A percentile compares a stretch with the other conserved stretches of the same genome.
Evolutionary conservation across 495 filamentous ascomycete genomes (phyloP).

Genomic region (Staphylotrichum longicolle): DNA sequence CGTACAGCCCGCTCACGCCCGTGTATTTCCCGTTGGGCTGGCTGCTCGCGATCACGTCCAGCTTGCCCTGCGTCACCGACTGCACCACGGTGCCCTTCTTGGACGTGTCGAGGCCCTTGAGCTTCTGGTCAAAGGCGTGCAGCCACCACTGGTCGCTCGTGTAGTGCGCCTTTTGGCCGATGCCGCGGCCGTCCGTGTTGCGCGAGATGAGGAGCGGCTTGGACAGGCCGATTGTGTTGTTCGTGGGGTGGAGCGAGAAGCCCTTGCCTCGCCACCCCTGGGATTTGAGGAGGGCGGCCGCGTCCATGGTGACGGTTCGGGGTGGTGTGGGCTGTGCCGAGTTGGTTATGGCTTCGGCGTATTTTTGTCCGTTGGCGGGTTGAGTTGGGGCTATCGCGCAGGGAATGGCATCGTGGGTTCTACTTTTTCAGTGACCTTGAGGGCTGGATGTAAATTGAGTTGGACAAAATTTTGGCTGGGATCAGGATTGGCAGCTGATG

Average conservation of each 20-base stretch:
- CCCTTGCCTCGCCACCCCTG: slow-evolving; percentile 79
- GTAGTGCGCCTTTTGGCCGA: slow-evolving; percentile 63
- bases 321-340: background rate
- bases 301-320: slow-evolving; percentile 27
- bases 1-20: slow-evolving; percentile 65
- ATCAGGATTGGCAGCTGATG: background rate
- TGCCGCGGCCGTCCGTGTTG: slow-evolving; percentile 65
- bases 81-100: slow-evolving; percentile 49
- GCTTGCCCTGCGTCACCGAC: slow-evolving; percentile 49
- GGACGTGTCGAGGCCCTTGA: slow-evolving; percentile 64
- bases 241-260: slow-evolving; percentile 66
- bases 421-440: background rate
- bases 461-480: slow-evolving; percentile 12
- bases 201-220: slow-evolving; percentile 66
- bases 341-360: no score
- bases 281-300: slow-evolving; percentile 52
- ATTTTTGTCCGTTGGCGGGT: background rate
- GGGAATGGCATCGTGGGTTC: background rate
- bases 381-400: background rate
- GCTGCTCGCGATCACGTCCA: slow-evolving; percentile 49
- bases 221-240: slow-evolving; percentile 62
- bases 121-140: slow-evolving; percentile 72
- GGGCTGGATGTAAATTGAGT: background rate
- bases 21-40: slow-evolving; percentile 44
- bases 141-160: slow-evolving; percentile 79